Evolutionary conservation across 2,329 filamentous ascomycete genomes (phyloP), one percentile per base, ranked within the genome.

Genomic region (Penicillium sp.): DNA sequence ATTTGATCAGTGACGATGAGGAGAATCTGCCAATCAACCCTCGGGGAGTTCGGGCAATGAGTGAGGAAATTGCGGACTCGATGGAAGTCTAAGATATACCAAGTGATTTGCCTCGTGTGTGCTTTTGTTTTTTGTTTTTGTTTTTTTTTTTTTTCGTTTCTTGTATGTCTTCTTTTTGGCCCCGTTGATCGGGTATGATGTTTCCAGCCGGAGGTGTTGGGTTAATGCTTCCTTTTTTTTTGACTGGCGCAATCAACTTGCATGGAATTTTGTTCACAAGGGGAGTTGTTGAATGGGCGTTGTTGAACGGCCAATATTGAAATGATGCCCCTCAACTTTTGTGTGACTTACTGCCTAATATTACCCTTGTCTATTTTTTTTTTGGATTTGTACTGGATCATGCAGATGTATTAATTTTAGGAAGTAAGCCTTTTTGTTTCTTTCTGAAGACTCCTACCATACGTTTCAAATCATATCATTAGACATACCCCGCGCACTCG

Each of bases 61-160:
- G 81, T 61, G 80, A 84, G 67, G 79, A 82, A 55, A 76, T 83
- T 54, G 76, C 78, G 48, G 81, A 82, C 48, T 74, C 74, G 12
- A 82, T 84, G 79, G 81, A 84, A 61, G 74, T 83, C 49, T 83
- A 69, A 73, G 21, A n/a, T 29, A 33, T 15, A 13, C 6, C 31
- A 35, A 27, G 6, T 23, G 9, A 27, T 46, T 46, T 17, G 8
- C 12, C 13, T 33, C 43, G 7, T 12, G 7, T 12, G 15, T 23
- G 19, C 17, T 58, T 43, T n/a, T 29, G 23, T 55, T 35, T 23
- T 23, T 23, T 23, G 23, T 29, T 29, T 29, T n/a, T n/a, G n/a
- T n/a, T 8, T 8, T 42, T 37, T 45, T 31, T 42, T 37, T 45
- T 31, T 55, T 58, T 38, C 37, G 31, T 33, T 50, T 60, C 33